Percentiles rank a stretch among this genome's conserved stretches.
Evolutionary conservation across 768 basidiomycete species (phyloP).

Genomic region (Cystofilobasidium macerans): DNA sequence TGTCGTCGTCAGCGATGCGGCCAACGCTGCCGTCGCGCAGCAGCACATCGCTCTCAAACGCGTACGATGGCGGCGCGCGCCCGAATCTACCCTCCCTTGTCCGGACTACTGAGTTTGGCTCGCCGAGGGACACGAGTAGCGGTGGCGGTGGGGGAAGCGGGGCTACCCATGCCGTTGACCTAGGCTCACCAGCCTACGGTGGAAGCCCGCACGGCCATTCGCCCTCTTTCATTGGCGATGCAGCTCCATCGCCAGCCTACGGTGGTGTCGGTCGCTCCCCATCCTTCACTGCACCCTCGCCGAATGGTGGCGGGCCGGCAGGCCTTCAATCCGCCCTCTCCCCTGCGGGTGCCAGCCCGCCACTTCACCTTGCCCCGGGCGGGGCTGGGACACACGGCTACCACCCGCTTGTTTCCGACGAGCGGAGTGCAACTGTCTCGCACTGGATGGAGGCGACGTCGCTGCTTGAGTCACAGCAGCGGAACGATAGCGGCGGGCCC

Average conservation of each 20-base stretch:
- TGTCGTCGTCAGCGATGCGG: background rate
- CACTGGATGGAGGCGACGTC: conserved; percentile 1
- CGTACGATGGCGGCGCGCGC: background rate
- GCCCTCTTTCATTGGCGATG: no score
- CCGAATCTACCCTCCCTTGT: background rate
- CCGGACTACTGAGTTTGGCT: background rate
- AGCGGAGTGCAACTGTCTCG: background rate
- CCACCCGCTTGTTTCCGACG: background rate
- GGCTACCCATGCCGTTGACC: background rate
- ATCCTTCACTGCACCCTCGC: no score
- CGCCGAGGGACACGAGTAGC: background rate
- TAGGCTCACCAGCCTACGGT: background rate
- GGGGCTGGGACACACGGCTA: no score
- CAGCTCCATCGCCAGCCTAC: background rate
- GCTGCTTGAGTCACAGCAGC: background rate
- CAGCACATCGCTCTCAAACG: background rate
- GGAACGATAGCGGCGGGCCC: no score
- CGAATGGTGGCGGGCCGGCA: no score
- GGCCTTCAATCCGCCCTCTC: no score
- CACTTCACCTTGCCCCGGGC: no score
- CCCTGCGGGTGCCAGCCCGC: no score
- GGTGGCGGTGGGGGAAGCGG: background rate
- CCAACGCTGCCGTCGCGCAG: background rate
- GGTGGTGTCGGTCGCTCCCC: background rate
- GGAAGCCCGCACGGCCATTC: no score